Evolutionary conservation across 2,329 filamentous ascomycete species (phyloP), one percentile per base, ranked within the genome.

Genomic region (Scleromitrula shiraiana): DNA sequence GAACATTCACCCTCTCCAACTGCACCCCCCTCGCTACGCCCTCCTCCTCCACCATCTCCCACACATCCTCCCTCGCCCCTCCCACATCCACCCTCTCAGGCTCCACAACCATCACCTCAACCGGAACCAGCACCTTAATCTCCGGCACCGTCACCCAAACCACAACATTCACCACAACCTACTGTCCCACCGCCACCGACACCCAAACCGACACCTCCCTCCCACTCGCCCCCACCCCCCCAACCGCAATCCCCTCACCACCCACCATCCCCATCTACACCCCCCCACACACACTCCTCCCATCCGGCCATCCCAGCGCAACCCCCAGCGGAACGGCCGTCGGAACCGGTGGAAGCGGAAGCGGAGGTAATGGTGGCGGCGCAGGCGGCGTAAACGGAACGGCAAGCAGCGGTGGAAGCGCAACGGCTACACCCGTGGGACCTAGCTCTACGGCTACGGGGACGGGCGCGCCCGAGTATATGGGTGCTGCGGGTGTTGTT

Each of bases 1-100:
- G 62, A 26, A 59, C 51, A 39, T 70, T 67, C 55, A 68, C 65
- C 22, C 65, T 72, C 7, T 60, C 66, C 4, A 50, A 50, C 37
- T 60, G 56, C 40, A 56, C 53, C 5, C 54, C 56, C 2, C 35
- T 39, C 10, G 39, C 23, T 24, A 46, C 40, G 26, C 15, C 26
- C 22, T 50, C 47, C 14, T 29, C 50, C 19, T 55, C 50, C 17
- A 48, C 54, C 24, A 45, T 52, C 23, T n/a, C n/a, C n/a, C n/a
- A n/a, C n/a, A n/a, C n/a, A n/a, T n/a, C n/a, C n/a, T n/a, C n/a
- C n/a, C n/a, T n/a, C n/a, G n/a, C n/a, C n/a, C n/a, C n/a, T n/a
- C n/a, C n/a, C n/a, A n/a, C n/a, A n/a, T 41, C 53, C 9, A 20
- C 40, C 5, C 51, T 54, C 10, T 46, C 56, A 22, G 50, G 45